phyloP scores from a whole-genome alignment of 2,329 filamentous ascomycete species.

The Trichophyton mentagrophytes region DNA sequence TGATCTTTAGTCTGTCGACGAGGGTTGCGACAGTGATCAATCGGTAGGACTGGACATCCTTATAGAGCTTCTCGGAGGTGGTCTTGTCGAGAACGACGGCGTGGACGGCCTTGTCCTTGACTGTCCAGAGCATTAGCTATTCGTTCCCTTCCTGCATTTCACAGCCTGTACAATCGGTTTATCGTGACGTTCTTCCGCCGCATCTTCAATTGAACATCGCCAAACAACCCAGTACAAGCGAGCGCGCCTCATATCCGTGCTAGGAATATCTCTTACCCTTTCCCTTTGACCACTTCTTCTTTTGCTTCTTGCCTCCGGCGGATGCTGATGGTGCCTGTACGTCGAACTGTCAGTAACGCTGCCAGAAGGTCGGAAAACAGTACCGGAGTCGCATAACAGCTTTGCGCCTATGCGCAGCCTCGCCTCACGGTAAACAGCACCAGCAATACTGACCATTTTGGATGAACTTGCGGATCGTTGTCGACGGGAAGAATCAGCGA shows the following conservation, averaged over 20 bases:
- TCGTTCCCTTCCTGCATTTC: background rate
- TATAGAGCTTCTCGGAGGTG: constrained; percentile 96
- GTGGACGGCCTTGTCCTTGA: constrained; percentile 99
- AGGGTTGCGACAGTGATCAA: constrained; percentile 97
- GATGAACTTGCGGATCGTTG: constrained; percentile 24
- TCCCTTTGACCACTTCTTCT: constrained; percentile 48
- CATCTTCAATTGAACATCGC: constrained; percentile 2
- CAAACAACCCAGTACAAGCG: background rate
- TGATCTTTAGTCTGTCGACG: constrained; percentile 99
- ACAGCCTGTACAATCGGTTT: background rate
- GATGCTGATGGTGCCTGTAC: constrained; percentile 36
- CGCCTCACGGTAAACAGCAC: background rate
- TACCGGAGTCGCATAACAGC: background rate
- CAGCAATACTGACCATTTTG: constrained; percentile 26
- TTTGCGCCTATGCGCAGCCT: background rate
- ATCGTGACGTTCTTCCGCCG: background rate
- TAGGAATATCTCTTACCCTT: constrained; percentile 34
- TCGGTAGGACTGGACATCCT: constrained; percentile 99
- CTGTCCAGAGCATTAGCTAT: constrained; percentile 40
- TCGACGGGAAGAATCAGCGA: constrained; percentile 22
- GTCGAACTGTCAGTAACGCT: background rate
- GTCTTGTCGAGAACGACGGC: constrained; percentile 95
- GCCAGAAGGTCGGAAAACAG: background rate
- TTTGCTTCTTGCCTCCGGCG: constrained; percentile 39
- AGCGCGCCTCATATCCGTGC: background rate